These are phyloP conservation scores for Trichoderma brevicompactum DNA, from an alignment of 2,329 filamentous ascomycete species.

Conservation along the genomic window DNA sequence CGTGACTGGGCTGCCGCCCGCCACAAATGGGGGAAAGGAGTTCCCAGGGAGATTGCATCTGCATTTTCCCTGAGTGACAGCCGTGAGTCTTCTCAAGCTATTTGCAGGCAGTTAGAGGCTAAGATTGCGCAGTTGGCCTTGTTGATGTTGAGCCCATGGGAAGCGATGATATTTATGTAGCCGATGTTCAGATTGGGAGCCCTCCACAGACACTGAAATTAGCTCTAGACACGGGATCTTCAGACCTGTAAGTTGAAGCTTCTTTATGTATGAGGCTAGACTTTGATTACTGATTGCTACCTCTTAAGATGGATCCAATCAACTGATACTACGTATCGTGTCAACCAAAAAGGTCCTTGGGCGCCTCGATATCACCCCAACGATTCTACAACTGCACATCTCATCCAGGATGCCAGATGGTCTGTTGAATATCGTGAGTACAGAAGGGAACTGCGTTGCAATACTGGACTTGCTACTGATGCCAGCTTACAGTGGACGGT, in stretches of 20 bases:
- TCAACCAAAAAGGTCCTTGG: constrained; percentile 44
- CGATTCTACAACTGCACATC: constrained; percentile 49
- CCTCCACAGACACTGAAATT: constrained; percentile 54
- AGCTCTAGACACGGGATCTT: constrained; percentile 59
- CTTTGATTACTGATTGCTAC: constrained; percentile 9
- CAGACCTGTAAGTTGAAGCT: constrained; percentile 62
- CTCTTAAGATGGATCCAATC: constrained; percentile 57
- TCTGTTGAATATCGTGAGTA: constrained; percentile 53
- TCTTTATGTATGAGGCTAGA: too few species aligned
- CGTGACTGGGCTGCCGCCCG: constrained; percentile 42
- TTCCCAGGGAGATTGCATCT: constrained; percentile 32
- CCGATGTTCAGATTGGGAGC: constrained; percentile 51
- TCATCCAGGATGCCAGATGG: constrained; percentile 53
- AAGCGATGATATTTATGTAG: constrained; percentile 50
- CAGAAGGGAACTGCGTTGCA: not conserved
- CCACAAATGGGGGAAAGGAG: constrained; percentile 42
- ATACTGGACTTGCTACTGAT: not conserved
- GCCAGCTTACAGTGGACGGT: constrained; percentile 46
- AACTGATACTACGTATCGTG: constrained; percentile 49
- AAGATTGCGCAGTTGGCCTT: constrained; percentile 29
- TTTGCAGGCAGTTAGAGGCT: not conserved
- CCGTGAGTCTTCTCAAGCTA: constrained; percentile 33
- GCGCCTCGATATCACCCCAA: constrained; percentile 50
- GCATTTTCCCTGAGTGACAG: constrained; percentile 39
- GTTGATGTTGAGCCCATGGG: constrained; percentile 45